phyloP scores from a whole-genome alignment of 345 rosid genomes.

The Populus alba region DNA sequence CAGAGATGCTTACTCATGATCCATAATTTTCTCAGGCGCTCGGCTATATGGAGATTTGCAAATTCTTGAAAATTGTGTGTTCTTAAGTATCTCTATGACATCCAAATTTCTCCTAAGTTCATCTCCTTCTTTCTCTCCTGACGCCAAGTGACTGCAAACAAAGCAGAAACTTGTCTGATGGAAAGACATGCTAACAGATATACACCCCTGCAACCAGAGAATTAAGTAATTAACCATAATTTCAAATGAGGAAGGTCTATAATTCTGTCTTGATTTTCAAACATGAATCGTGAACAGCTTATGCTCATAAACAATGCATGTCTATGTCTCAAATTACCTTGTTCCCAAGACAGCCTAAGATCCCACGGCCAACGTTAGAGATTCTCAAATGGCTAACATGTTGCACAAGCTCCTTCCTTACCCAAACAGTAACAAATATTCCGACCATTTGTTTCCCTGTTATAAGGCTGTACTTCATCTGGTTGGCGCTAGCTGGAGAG shows the following conservation, averaged over 20 bases:
- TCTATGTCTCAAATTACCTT: constrained; percentile 47
- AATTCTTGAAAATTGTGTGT: constrained; percentile 72
- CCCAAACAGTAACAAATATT: constrained; percentile 86
- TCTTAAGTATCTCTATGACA: constrained; percentile 73
- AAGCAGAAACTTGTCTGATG: constrained; percentile 88
- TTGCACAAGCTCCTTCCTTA: constrained; percentile 74
- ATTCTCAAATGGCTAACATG: constrained; percentile 73
- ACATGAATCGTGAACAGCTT: background rate
- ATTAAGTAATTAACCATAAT: background rate
- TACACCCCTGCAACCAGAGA: constrained; percentile 70
- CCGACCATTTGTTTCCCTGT: constrained; percentile 98
- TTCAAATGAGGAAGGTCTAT: background rate
- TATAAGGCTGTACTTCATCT: constrained; percentile 68
- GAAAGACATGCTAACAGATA: constrained; percentile 79
- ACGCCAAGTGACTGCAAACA: constrained; percentile 89
- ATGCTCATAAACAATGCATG: background rate
- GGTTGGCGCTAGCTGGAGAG: constrained; percentile 22
- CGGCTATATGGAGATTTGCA: constrained; percentile 52
- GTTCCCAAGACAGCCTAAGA: constrained; percentile 91
- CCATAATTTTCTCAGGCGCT: constrained; percentile 63
- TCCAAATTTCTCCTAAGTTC: constrained; percentile 79
- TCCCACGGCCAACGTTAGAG: constrained; percentile 71
- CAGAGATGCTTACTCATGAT: constrained; percentile 65
- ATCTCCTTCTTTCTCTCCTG: constrained; percentile 96
- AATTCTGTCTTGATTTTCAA: background rate